Evolutionary conservation across 768 basidiomycete species (phyloP).

Genomic region (Lactarius psammicola): DNA sequence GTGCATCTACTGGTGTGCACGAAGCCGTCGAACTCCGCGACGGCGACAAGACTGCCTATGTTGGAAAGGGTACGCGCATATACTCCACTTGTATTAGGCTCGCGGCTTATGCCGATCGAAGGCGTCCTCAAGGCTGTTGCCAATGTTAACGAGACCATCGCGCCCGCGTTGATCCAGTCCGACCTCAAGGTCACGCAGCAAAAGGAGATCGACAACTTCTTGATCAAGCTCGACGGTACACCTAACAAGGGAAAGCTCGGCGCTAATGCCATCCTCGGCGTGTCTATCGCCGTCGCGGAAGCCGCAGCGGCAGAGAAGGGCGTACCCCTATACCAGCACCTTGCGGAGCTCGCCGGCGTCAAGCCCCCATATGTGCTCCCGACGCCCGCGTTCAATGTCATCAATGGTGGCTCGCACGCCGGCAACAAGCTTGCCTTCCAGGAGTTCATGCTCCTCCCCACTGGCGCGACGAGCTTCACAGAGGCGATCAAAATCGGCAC

Average conservation of each 20-base stretch:
- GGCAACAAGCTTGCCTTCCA: conserved; percentile 99
- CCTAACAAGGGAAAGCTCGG: conserved; percentile 99
- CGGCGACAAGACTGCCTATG: conserved; percentile 86
- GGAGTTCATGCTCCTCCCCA: conserved; percentile 99
- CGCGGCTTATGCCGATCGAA: conserved; percentile 34
- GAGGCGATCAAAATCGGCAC: conserved; percentile 99
- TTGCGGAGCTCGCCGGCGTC: conserved; percentile 93
- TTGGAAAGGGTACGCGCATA: conserved; percentile 80
- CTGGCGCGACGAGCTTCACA: conserved; percentile 85
- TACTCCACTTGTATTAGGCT: not conserved
- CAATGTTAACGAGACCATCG: conserved; percentile 92
- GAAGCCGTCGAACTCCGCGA: conserved; percentile 99
- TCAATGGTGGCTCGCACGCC: conserved; percentile 99
- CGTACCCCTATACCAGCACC: conserved; percentile 93
- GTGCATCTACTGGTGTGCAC: conserved; percentile 96
- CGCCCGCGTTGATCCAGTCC: conserved; percentile 81
- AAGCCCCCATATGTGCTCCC: conserved; percentile 94
- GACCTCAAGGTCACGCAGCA: conserved; percentile 83
- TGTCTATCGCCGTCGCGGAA: conserved; percentile 92
- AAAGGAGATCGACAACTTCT: conserved; percentile 94
- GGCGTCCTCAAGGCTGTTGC: conserved; percentile 92
- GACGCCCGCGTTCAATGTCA: conserved; percentile 95
- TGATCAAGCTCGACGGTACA: conserved; percentile 97
- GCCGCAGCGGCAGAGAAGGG: conserved; percentile 95
- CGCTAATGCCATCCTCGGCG: conserved; percentile 98